Evolutionary conservation across 2,329 filamentous ascomycete species (phyloP).

Genomic region (Penicillium verrucosum): DNA sequence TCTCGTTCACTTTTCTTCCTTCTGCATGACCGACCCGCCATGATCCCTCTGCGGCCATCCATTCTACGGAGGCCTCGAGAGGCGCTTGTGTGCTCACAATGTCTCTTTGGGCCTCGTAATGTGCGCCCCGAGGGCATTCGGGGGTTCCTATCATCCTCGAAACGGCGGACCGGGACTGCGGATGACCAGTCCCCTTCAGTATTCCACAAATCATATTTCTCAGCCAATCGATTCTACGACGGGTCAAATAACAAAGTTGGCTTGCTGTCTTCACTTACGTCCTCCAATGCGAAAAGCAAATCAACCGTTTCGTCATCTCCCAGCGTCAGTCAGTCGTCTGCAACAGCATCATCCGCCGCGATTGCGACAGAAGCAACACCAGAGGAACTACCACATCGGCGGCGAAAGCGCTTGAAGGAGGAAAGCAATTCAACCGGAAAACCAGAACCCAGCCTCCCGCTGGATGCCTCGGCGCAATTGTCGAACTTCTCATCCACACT

Average conservation of each 20-base stretch:
- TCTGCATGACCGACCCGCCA: conserved; percentile 21
- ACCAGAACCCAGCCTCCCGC: conserved; percentile 45
- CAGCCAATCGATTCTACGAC: conserved; percentile 31
- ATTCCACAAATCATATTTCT: conserved; percentile 41
- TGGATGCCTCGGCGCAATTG: conserved; percentile 60
- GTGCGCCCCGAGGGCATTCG: conserved; percentile 23
- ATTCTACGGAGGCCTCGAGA: conserved; percentile 34
- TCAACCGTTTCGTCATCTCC: conserved; percentile 6
- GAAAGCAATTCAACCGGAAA: conserved; percentile 19
- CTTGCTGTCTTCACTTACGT: conserved; percentile 28
- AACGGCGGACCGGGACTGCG: conserved; percentile 30
- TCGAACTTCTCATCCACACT: conserved; percentile 56
- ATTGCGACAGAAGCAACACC: conserved; percentile 19
- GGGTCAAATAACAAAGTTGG: conserved; percentile 19
- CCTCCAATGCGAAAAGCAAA: conserved; percentile 18
- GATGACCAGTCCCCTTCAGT: conserved; percentile 26
- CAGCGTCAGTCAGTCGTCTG: conserved; percentile 12
- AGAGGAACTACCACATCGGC: conserved; percentile 42
- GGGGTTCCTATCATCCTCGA: conserved; percentile 32
- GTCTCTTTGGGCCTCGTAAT: conserved; percentile 25
- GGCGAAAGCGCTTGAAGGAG: conserved; percentile 44
- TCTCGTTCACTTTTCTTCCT: conserved; percentile 20
- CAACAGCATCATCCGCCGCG: conserved; percentile 14
- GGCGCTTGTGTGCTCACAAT: conserved; percentile 34
- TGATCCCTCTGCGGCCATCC: conserved; percentile 40